Evolutionary conservation across 495 filamentous ascomycete species (phyloP).

Genomic region (Aspergillus indologenus): DNA sequence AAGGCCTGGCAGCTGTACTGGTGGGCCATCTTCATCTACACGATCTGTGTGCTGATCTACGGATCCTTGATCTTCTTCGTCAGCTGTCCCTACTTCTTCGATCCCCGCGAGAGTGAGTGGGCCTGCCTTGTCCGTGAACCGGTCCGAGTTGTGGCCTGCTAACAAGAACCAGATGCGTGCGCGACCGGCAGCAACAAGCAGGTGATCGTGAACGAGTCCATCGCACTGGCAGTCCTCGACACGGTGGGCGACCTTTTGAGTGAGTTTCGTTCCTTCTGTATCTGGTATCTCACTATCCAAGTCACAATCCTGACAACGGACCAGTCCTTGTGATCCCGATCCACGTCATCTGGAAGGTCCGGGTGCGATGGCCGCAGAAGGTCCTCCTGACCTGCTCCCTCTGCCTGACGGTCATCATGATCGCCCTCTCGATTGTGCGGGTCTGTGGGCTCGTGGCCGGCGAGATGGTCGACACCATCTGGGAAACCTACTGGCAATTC

Average conservation of each 20-base stretch:
- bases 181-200: background rate
- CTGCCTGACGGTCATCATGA: background rate
- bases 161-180: background rate
- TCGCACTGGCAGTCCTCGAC: background rate
- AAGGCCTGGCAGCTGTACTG: background rate
- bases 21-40: background rate
- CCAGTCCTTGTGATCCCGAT: conserved; percentile 1
- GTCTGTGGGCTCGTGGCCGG: background rate
- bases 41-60: background rate
- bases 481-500: conserved; percentile 2
- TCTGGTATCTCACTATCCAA: too few species aligned
- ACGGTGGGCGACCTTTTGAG: background rate
- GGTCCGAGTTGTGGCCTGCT: too few species aligned
- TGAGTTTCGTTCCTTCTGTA: background rate
- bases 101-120: background rate
- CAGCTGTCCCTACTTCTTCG: conserved; percentile 4
- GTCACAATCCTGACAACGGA: too few species aligned
- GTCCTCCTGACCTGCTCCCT: background rate
- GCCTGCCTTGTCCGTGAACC: too few species aligned
- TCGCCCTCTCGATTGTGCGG: conserved; percentile 1
- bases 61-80: background rate
- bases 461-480: background rate
- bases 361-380: background rate
- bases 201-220: background rate
- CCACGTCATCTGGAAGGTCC: conserved; percentile 3